Percentiles rank a stretch among this genome's conserved stretches.
phyloP scores from a whole-genome alignment of 1,284 basidiomycete genomes.

The Ustilago hordei region DNA sequence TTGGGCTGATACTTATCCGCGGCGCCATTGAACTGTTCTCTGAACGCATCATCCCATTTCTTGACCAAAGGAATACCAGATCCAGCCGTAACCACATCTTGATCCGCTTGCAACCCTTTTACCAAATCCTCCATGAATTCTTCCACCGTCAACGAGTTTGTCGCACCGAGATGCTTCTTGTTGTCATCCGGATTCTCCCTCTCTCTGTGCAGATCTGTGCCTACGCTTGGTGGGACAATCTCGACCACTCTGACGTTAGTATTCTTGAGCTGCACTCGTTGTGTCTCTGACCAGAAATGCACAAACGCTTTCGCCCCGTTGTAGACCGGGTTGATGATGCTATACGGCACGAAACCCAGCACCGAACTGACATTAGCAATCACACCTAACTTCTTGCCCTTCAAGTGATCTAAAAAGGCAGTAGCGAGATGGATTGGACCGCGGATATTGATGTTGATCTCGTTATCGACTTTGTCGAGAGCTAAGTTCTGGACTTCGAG shows the following conservation, averaged over 20 bases:
- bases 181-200: conserved; percentile 62
- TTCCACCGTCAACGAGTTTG: conserved; percentile 53
- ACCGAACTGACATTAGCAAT: conserved; percentile 65
- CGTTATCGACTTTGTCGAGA: conserved; percentile 60
- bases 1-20: conserved; percentile 55
- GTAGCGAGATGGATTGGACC: conserved; percentile 64
- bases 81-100: conserved; percentile 60
- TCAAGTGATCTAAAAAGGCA: conserved; percentile 60
- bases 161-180: conserved; percentile 61
- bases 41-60: conserved; percentile 59
- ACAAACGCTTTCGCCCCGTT: conserved; percentile 61
- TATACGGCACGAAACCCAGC: conserved; percentile 58
- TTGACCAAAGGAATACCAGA: conserved; percentile 50
- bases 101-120: conserved; percentile 53
- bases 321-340: conserved; percentile 58
- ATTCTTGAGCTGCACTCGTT: conserved; percentile 59
- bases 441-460: conserved; percentile 64
- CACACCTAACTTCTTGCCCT: conserved; percentile 52
- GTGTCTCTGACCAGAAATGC: conserved; percentile 63
- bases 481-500: conserved; percentile 62
- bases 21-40: conserved; percentile 52
- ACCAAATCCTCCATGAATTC: conserved; percentile 62
- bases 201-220: conserved; percentile 59
- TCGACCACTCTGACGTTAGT: conserved; percentile 62
- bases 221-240: conserved; percentile 64